Conservation (phyloP, 1,284 basidiomycete species). For the Stygiomarasmius scandens region DNA sequence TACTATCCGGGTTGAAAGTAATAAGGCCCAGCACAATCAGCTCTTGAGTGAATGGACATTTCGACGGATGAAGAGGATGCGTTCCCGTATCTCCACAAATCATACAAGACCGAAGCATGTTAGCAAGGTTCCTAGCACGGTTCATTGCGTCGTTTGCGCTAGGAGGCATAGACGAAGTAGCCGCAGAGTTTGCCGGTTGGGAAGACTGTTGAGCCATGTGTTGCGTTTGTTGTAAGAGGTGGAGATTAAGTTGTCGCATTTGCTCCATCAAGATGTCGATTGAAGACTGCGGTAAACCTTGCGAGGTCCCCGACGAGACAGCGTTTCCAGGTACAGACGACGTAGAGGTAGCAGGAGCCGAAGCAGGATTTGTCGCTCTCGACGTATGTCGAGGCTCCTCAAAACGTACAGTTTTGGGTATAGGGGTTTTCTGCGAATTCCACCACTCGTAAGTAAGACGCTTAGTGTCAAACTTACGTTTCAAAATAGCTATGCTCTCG, state of each 20-base stretch:
- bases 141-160: too few relatives aligned
- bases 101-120: not conserved
- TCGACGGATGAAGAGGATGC: not conserved
- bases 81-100: not conserved
- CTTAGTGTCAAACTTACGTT: conserved; percentile 11
- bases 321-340: not conserved
- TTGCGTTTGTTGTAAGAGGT: not conserved
- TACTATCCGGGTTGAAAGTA: not conserved
- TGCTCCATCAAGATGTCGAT: not conserved
- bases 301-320: not conserved
- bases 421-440: not conserved
- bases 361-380: not conserved
- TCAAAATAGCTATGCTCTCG: conserved; percentile 4
- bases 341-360: not conserved
- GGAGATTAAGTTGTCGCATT: not conserved
- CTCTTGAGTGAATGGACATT: not conserved
- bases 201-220: not conserved
- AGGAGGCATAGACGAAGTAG: not conserved
- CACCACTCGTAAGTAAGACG: conserved; percentile 8
- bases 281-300: not conserved
- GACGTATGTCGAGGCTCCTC: not conserved
- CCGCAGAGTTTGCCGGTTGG: not conserved
- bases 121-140: too few relatives aligned
- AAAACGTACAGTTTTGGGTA: not conserved
- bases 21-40: not conserved